A percentile compares a stretch with the other conserved stretches of the same genome.
phyloP scores from a whole-genome alignment of 768 basidiomycete genomes.

The Tephrocybe sp. region DNA sequence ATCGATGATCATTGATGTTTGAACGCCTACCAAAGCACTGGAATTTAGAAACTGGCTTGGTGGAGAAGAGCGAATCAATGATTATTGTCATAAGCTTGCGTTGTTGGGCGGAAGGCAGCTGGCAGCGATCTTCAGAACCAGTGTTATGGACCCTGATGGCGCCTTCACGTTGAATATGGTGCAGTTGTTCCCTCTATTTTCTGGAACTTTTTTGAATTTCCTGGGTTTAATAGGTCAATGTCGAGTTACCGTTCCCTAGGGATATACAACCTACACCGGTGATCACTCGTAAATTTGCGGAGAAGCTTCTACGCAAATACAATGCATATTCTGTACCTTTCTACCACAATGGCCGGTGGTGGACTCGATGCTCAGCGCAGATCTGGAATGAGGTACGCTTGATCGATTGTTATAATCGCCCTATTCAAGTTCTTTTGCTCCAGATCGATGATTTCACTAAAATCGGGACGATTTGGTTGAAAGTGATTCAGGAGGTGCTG shows the following conservation, averaged over 20 bases:
- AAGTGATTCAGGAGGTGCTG: neutral
- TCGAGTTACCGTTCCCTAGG: conserved; percentile 23
- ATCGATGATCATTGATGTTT: neutral
- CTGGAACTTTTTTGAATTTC: neutral
- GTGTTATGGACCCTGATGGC: neutral
- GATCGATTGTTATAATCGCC: no score
- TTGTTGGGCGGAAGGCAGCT: neutral
- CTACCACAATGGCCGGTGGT: conserved; percentile 20
- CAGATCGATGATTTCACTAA: conserved; percentile 7
- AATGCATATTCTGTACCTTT: conserved; percentile 21
- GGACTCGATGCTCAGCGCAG: conserved; percentile 21
- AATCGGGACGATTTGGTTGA: conserved; percentile 5
- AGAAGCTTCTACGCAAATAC: conserved; percentile 29
- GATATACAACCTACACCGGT: conserved; percentile 8
- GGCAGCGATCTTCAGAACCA: neutral
- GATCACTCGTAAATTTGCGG: conserved; percentile 22
- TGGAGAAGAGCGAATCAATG: neutral
- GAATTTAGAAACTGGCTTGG: neutral
- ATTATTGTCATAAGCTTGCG: neutral
- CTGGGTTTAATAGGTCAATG: conserved; percentile 2
- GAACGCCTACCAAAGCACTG: neutral
- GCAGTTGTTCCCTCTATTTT: neutral
- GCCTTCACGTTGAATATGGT: neutral
- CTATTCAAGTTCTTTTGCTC: neutral
- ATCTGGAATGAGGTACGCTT: conserved; percentile 22